These are phyloP conservation scores for Yamadazyma mexicana DNA, from an alignment of 1,139 yeast genomes.

Conservation along the genomic window DNA sequence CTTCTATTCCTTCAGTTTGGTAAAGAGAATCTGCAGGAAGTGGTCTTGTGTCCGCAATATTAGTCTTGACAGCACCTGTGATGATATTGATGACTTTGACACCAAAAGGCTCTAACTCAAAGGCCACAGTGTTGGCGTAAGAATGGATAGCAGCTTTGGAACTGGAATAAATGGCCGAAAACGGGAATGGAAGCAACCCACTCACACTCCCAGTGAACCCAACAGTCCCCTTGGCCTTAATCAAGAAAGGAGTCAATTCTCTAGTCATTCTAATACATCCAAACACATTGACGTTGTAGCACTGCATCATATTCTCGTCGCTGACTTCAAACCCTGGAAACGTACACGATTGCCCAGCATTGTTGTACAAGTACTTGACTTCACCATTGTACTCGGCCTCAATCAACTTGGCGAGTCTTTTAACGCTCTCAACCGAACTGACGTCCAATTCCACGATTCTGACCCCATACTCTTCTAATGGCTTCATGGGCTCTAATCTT, in stretches of 20 bases:
- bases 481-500: constrained; percentile 61
- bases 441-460: constrained; percentile 37
- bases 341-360: constrained; percentile 63
- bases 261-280: constrained; percentile 67
- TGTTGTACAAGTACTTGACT: constrained; percentile 64
- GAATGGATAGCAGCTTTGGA: constrained; percentile 77
- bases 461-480: constrained; percentile 42
- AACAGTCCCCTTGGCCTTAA: constrained; percentile 68
- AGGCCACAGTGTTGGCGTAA: constrained; percentile 60
- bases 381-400: constrained; percentile 35
- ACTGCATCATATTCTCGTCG: constrained; percentile 53
- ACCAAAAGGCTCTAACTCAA: constrained; percentile 72
- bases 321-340: constrained; percentile 70
- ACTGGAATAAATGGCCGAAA: constrained; percentile 66
- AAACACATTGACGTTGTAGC: constrained; percentile 68
- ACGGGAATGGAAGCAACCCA: constrained; percentile 70
- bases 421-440: constrained; percentile 50
- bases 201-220: constrained; percentile 76
- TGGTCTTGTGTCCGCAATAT: constrained; percentile 51
- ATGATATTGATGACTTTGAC: constrained; percentile 57
- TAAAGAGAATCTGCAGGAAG: constrained; percentile 58
- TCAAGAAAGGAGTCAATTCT: constrained; percentile 56
- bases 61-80: constrained; percentile 64
- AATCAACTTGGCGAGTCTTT: constrained; percentile 42
- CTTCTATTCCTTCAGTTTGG: constrained; percentile 48